These are phyloP conservation scores for Rhodotorula sp. DNA, from an alignment of 1,284 basidiomycete genomes.

Conservation along the genomic window DNA sequence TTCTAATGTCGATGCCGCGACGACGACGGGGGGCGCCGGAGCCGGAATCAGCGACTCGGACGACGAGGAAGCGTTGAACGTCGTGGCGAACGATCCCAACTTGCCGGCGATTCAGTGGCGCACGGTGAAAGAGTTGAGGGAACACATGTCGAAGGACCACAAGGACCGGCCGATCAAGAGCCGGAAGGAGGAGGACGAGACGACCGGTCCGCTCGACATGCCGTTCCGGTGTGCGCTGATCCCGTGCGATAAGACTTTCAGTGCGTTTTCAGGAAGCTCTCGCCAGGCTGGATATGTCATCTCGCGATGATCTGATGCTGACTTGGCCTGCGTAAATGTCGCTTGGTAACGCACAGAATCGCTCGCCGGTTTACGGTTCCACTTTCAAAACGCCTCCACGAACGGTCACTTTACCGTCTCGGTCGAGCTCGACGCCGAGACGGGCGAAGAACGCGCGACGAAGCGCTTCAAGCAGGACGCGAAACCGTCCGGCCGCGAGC, in stretches of 20 bases:
- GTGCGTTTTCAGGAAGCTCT: slow-evolving; percentile 5
- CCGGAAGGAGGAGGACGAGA: slow-evolving; percentile 9
- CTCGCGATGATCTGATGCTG: too few species aligned
- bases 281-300: too few species aligned
- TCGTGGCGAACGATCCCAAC: background rate
- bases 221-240: slow-evolving; percentile 41
- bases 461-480: slow-evolving; percentile 40
- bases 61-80: slow-evolving; percentile 2
- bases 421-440: slow-evolving; percentile 30
- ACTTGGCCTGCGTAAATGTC: too few species aligned
- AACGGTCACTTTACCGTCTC: slow-evolving; percentile 42
- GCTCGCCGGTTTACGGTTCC: slow-evolving; percentile 41
- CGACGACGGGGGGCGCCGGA: too few species aligned
- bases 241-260: slow-evolving; percentile 42
- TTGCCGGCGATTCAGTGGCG: slow-evolving; percentile 18
- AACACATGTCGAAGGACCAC: slow-evolving; percentile 27
- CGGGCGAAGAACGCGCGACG: slow-evolving; percentile 33
- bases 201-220: slow-evolving; percentile 16
- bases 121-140: slow-evolving; percentile 39
- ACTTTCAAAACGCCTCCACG: slow-evolving; percentile 45
- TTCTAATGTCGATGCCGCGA: too few species aligned
- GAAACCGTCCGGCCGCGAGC: slow-evolving; percentile 22
- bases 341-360: slow-evolving; percentile 40
- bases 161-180: slow-evolving; percentile 16
- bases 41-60: background rate